Evolutionary conservation across 148 eudicot species (phyloP).

Genomic region (Cornus kousa): DNA sequence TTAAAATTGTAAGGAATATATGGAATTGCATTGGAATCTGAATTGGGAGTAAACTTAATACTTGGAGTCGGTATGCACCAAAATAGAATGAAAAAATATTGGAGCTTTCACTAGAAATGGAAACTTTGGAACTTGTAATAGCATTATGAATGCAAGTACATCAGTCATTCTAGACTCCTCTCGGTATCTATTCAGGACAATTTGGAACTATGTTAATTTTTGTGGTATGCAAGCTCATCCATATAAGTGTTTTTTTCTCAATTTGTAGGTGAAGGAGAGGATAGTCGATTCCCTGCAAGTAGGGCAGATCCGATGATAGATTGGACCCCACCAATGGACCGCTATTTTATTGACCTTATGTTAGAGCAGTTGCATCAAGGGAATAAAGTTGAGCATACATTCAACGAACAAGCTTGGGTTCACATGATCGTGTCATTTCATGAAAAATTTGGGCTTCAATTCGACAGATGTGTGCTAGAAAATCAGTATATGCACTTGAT

Average conservation of each 20-base stretch:
- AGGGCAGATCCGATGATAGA: constrained; percentile 3
- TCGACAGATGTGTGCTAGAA: constrained; percentile 15
- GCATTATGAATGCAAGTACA: no score
- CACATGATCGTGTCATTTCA: constrained; percentile 17
- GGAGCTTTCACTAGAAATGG: not conserved
- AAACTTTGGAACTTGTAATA: not conserved
- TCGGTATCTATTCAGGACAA: no score
- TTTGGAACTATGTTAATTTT: not conserved
- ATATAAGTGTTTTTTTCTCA: not conserved
- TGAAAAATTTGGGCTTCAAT: constrained; percentile 21
- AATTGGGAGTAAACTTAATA: no score
- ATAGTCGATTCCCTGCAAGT: not conserved
- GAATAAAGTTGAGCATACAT: constrained; percentile 15
- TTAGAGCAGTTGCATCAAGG: constrained; percentile 19
- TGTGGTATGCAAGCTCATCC: not conserved
- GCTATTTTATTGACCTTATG: constrained; percentile 26
- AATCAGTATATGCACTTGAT: constrained; percentile 20
- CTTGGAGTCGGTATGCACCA: not conserved
- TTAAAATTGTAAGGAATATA: no score
- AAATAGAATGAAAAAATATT: not conserved
- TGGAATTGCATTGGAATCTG: no score
- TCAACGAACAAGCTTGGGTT: constrained; percentile 24
- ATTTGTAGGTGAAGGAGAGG: constrained; percentile 15
- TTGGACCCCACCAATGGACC: constrained; percentile 28
- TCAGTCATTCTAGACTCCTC: no score